Conservation (phyloP, 164 flowering plant genomes). For the Vitis rotundifolia region DNA sequence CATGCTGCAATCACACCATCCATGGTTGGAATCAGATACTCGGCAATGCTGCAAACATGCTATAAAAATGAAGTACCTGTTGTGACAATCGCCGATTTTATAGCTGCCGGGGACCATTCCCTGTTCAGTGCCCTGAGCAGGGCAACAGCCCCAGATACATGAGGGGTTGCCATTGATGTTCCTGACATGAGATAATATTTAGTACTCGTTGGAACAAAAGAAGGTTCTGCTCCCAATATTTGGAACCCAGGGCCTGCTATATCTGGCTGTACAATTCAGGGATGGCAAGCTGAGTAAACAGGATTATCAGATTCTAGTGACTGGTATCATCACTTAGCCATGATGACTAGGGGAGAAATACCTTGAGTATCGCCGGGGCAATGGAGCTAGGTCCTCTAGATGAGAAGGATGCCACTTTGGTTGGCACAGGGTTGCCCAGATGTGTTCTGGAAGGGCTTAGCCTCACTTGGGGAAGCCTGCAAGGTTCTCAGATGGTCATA, state of each 20-base stretch:
- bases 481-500: not conserved
- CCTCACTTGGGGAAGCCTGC: slow-evolving; percentile 3
- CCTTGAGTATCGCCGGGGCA: slow-evolving; percentile 25
- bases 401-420: slow-evolving; percentile 24
- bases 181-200: not conserved
- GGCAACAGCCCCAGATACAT: slow-evolving; percentile 20
- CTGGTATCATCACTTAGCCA: too few relatives aligned
- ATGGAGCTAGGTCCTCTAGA: slow-evolving; percentile 26
- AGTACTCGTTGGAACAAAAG: not conserved
- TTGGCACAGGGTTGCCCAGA: slow-evolving; percentile 14
- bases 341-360: not conserved
- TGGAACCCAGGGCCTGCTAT: slow-evolving; percentile 28
- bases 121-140: slow-evolving; percentile 19
- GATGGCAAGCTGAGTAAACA: too few relatives aligned
- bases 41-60: too few relatives aligned
- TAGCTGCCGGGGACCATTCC: slow-evolving; percentile 24
- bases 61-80: slow-evolving; percentile 10
- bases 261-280: slow-evolving; percentile 18
- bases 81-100: slow-evolving; percentile 20
- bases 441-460: slow-evolving; percentile 2
- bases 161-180: slow-evolving; percentile 29
- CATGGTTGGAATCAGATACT: not conserved
- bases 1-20: not conserved
- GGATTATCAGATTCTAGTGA: too few relatives aligned
- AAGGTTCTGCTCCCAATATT: slow-evolving; percentile 20